Conservation (phyloP, 805 yeast genomes). For the Schizosaccharomyces japonicus region DNA sequence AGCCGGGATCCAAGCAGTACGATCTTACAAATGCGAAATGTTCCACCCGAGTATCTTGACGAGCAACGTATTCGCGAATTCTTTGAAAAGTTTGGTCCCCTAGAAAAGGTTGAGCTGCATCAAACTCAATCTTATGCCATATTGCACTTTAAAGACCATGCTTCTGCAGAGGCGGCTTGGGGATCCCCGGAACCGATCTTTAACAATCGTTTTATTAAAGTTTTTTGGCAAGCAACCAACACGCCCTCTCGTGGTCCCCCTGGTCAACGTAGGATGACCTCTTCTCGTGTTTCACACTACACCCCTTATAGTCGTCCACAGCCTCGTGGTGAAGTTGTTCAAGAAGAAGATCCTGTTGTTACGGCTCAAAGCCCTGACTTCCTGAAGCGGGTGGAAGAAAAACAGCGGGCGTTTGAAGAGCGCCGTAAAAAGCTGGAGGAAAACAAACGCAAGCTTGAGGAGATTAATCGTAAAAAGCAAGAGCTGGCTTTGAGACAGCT, state of each 20-base stretch:
- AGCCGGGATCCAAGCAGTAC: constrained; percentile 13
- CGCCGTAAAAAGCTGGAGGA: constrained; percentile 17
- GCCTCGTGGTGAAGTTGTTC: not conserved
- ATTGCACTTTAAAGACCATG: constrained; percentile 19
- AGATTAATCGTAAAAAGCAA: constrained; percentile 17
- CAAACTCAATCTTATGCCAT: constrained; percentile 16
- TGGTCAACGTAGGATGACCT: constrained; percentile 8
- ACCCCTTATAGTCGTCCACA: constrained; percentile 1
- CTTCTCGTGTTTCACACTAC: constrained; percentile 5
- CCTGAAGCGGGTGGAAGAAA: constrained; percentile 18
- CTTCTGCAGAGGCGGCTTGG: constrained; percentile 23
- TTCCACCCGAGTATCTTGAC: constrained; percentile 22
- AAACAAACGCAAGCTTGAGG: constrained; percentile 16
- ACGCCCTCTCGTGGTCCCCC: constrained; percentile 7
- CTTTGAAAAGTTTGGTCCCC: constrained; percentile 22
- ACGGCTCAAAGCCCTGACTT: constrained; percentile 19
- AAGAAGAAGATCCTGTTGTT: constrained; percentile 11
- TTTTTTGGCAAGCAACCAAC: constrained; percentile 20
- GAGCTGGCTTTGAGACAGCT: constrained; percentile 18
- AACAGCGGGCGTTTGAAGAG: constrained; percentile 22
- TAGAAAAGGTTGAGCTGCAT: constrained; percentile 16
- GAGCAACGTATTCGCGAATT: constrained; percentile 17
- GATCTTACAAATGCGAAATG: constrained; percentile 20
- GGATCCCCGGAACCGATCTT: constrained; percentile 23
- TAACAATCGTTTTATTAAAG: constrained; percentile 26